Percentiles rank a stretch among this genome's conserved stretches.
phyloP scores from a whole-genome alignment of 768 basidiomycete genomes.

The Amanita polypyramis region DNA sequence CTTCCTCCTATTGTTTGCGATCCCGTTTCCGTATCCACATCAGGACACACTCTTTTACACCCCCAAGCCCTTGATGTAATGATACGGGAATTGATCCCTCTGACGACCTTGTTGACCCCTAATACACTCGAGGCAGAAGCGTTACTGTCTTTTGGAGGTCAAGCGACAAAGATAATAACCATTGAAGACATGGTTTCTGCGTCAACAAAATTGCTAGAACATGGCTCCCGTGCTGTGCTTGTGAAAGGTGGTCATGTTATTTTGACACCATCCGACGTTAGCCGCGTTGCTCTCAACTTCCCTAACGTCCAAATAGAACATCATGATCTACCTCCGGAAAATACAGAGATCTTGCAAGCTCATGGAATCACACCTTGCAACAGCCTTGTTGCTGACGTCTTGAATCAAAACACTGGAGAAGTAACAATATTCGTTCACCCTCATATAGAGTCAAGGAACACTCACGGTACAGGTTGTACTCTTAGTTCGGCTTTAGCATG shows the following conservation, averaged over 20 bases:
- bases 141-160: constrained; percentile 34
- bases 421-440: constrained; percentile 50
- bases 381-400: constrained; percentile 51
- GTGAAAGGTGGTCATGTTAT: constrained; percentile 81
- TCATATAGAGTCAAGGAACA: constrained; percentile 54
- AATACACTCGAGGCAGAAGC: constrained; percentile 76
- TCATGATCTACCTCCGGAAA: constrained; percentile 38
- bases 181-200: constrained; percentile 54
- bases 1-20: constrained; percentile 64
- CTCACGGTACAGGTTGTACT: constrained; percentile 92
- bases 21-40: constrained; percentile 88
- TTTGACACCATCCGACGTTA: constrained; percentile 35
- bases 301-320: constrained; percentile 27
- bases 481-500: constrained; percentile 76
- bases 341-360: constrained; percentile 51
- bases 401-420: constrained; percentile 29
- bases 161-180: constrained; percentile 23
- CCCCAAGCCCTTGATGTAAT: constrained; percentile 53
- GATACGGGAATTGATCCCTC: constrained; percentile 55
- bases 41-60: constrained; percentile 70
- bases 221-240: constrained; percentile 50
- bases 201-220: constrained; percentile 33
- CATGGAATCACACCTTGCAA: constrained; percentile 13
- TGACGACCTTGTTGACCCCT: constrained; percentile 69
- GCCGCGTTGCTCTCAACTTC: constrained; percentile 13